phyloP scores from a whole-genome alignment of 2,329 filamentous ascomycete species.

The Cordyceps militaris region DNA sequence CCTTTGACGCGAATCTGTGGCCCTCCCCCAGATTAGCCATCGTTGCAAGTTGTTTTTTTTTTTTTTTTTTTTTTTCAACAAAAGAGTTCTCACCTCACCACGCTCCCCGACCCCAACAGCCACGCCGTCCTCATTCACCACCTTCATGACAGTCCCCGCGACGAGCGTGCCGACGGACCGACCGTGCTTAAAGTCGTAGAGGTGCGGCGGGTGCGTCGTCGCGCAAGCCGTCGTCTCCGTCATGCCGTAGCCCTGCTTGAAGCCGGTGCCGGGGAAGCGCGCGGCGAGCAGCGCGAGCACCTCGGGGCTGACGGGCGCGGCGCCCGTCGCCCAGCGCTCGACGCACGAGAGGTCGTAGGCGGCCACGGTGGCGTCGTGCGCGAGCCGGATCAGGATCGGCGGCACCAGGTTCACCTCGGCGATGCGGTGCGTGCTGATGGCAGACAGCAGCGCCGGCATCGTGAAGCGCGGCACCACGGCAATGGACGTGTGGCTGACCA shows the following conservation, averaged over 20 bases:
- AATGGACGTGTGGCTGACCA: conserved; percentile 18
- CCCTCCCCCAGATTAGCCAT: background rate
- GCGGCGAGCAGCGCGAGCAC: conserved; percentile 13
- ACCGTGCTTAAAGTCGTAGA: conserved; percentile 38
- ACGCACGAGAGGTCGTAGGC: conserved; percentile 15
- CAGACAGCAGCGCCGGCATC: conserved; percentile 17
- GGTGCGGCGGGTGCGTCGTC: conserved; percentile 65
- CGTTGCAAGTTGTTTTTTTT: background rate
- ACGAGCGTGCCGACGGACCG: conserved; percentile 15
- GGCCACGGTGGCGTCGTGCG: conserved; percentile 17
- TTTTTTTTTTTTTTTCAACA: background rate
- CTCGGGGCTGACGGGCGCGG: conserved; percentile 16
- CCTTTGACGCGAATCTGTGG: conserved; percentile 56
- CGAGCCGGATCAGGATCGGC: conserved; percentile 19
- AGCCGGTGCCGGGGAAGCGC: conserved; percentile 14
- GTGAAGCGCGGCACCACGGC: conserved; percentile 20
- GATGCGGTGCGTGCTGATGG: conserved; percentile 17
- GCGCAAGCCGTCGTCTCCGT: conserved; percentile 72
- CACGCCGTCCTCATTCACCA: conserved; percentile 57
- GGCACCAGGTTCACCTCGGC: conserved; percentile 21
- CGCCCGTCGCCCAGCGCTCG: conserved; percentile 14
- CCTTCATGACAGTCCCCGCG: conserved; percentile 58
- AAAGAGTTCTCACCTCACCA: conserved; percentile 47
- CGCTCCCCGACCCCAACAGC: conserved; percentile 54
- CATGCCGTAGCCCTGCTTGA: conserved; percentile 64